These are phyloP conservation scores for Castanea mollissima DNA, from an alignment of 306 rosid species.

Conservation along the genomic window DNA sequence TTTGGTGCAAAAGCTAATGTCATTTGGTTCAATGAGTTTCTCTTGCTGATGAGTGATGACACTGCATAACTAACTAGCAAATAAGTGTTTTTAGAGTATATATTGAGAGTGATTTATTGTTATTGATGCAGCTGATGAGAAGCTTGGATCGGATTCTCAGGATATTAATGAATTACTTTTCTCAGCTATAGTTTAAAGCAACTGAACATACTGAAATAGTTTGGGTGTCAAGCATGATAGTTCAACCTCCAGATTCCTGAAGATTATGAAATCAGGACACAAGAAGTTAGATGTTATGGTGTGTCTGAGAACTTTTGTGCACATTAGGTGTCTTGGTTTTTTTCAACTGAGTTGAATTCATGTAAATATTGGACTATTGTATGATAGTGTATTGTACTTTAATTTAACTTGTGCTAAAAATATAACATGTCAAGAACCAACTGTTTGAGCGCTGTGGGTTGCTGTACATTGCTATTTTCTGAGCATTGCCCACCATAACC, in stretches of 20 bases:
- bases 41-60: background rate
- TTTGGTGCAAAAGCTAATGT: background rate
- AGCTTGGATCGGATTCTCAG: conserved; percentile 39
- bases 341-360: background rate
- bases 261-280: background rate
- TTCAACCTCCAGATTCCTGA: background rate
- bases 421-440: background rate
- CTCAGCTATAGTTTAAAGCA: conserved; percentile 68
- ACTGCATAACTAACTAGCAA: background rate
- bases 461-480: background rate
- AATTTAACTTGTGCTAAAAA: background rate
- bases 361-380: background rate
- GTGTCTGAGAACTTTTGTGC: background rate
- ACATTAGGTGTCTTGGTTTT: background rate
- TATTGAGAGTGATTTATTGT: conserved; percentile 9
- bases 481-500: too few species aligned
- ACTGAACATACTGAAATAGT: conserved; percentile 12
- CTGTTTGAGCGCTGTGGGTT: background rate
- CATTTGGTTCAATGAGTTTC: background rate
- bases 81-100: background rate
- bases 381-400: background rate
- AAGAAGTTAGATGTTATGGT: background rate
- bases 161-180: conserved; percentile 78
- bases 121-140: conserved; percentile 59
- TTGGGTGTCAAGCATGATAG: background rate